Percentiles rank a stretch among this genome's conserved stretches.
phyloP scores from a whole-genome alignment of 2,329 filamentous ascomycete genomes.

The Diaporthe longicolla region DNA sequence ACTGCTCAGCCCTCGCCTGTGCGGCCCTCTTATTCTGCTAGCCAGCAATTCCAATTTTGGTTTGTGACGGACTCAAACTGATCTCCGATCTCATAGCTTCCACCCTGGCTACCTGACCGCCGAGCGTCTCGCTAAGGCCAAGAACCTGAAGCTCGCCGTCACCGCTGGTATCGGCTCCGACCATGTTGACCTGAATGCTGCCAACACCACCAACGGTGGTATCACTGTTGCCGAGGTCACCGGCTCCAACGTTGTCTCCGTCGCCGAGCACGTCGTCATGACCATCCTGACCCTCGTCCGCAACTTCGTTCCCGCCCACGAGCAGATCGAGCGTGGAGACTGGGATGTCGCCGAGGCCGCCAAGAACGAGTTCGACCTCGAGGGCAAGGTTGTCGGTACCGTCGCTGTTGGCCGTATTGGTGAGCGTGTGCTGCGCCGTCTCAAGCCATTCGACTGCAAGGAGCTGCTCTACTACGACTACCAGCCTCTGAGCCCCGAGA shows the following conservation, averaged over 20 bases:
- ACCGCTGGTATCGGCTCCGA: slow-evolving; percentile 98
- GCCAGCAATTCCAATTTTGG: neutral
- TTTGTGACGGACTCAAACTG: neutral
- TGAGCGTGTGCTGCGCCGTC: slow-evolving; percentile 94
- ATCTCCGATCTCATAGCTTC: slow-evolving; percentile 72
- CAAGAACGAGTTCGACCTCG: slow-evolving; percentile 98
- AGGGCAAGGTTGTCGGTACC: slow-evolving; percentile 97
- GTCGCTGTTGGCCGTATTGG: slow-evolving; percentile 98
- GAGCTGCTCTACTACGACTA: slow-evolving; percentile 99
- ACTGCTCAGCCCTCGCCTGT: slow-evolving; percentile 1
- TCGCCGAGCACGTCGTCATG: slow-evolving; percentile 99
- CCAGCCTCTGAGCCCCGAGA: slow-evolving; percentile 89
- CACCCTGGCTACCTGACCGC: slow-evolving; percentile 98
- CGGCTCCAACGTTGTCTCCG: slow-evolving; percentile 97
- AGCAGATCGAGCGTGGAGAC: slow-evolving; percentile 88
- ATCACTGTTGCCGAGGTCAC: slow-evolving; percentile 98
- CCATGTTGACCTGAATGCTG: slow-evolving; percentile 96
- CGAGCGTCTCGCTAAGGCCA: slow-evolving; percentile 96
- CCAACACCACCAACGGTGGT: slow-evolving; percentile 98
- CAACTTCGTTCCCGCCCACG: slow-evolving; percentile 98
- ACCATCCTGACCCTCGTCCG: slow-evolving; percentile 96
- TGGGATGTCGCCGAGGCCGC: slow-evolving; percentile 97
- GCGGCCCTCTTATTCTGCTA: no score
- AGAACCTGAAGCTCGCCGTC: slow-evolving; percentile 98
- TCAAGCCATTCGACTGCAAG: slow-evolving; percentile 99